Evolutionary conservation across 768 basidiomycete genomes (phyloP), one percentile per base, ranked within the genome.

Genomic region (Lactifluus piperatus): DNA sequence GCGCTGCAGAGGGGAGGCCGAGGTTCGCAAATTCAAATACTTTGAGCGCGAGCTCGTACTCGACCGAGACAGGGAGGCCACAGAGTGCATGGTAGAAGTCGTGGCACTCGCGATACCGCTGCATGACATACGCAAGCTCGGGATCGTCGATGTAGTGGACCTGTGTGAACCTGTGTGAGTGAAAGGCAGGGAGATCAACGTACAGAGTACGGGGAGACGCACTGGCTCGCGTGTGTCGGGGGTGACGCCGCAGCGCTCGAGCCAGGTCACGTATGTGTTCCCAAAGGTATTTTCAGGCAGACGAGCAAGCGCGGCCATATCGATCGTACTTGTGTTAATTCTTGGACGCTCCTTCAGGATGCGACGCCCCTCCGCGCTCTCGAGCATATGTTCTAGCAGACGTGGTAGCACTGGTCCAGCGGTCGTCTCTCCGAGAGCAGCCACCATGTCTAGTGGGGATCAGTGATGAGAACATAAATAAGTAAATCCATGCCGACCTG

Each of bases 101-200:
- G 72, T 99, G 97, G 63, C 89, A 95, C 74, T 99, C 94, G 26
- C 95, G 86, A 71, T 98, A 99, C 51, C 95, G 86, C 65, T 94
- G 91, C 88, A 99, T 92, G 56, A 98, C 90, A 71, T 97, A 98
- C 26, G 97, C 97, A 11, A 97, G 81, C 67, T 97, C 94, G 2
- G 94, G 93, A 67, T 97, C 92, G 68, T 88, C 82, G 57, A 98
- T 86, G 68, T 97, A 98, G 64, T 86, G 90, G 6, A 97, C 94
- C 94, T 97, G 67, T 10, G 57, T 8, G 32, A 22, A 10, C 37
- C 27, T 60, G 54, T 22, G 20, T 56, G 24, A 55, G 49, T 10
- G 48, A 60, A 16, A 44, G 51, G 60, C 46, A 45, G 16, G 43
- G 39, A 36, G 13, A 5, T 5, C 32, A n/a, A 55, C 24, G 53